These are phyloP conservation scores for Eimeria tenella DNA, from an alignment of 169 alveolate genomes.

Conservation along the genomic window DNA sequence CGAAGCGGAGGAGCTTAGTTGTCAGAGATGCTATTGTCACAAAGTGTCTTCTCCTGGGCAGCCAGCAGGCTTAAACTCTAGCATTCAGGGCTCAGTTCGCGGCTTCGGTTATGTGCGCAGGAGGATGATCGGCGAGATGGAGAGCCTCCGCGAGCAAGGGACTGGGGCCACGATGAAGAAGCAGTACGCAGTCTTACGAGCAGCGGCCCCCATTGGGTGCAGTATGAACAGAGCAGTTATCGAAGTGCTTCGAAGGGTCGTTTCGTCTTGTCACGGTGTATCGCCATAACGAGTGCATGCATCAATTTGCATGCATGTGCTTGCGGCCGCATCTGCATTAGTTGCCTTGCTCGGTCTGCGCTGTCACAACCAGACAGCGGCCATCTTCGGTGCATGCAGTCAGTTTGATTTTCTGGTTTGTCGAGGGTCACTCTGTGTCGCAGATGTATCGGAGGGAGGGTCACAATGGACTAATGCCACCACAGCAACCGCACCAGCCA, in stretches of 20 bases:
- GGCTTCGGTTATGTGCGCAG: conserved; percentile 32
- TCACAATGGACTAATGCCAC: conserved; percentile 6
- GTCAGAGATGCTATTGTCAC: too few relatives aligned
- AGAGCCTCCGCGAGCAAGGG: conserved; percentile 45
- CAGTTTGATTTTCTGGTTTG: neutral
- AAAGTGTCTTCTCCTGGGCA: too few relatives aligned
- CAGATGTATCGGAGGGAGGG: conserved; percentile 64
- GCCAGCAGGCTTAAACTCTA: neutral
- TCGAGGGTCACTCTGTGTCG: neutral
- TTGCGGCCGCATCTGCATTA: too few relatives aligned
- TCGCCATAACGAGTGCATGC: too few relatives aligned
- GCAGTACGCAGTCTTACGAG: conserved; percentile 19
- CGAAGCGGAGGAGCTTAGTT: too few relatives aligned
- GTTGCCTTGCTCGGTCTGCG: too few relatives aligned
- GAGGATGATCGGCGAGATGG: conserved; percentile 67
- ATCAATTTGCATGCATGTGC: too few relatives aligned
- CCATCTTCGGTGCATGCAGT: too few relatives aligned
- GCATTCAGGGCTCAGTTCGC: neutral
- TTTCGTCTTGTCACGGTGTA: too few relatives aligned
- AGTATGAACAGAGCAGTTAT: too few relatives aligned
- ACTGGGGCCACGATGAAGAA: conserved; percentile 70
- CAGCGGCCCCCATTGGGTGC: neutral
- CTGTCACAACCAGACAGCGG: too few relatives aligned
- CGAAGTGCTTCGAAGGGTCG: too few relatives aligned
- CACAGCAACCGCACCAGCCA: conserved; percentile 36